Evolutionary conservation across 2,329 filamentous ascomycete genomes (phyloP).

Genomic region (Epichloe hybrida): DNA sequence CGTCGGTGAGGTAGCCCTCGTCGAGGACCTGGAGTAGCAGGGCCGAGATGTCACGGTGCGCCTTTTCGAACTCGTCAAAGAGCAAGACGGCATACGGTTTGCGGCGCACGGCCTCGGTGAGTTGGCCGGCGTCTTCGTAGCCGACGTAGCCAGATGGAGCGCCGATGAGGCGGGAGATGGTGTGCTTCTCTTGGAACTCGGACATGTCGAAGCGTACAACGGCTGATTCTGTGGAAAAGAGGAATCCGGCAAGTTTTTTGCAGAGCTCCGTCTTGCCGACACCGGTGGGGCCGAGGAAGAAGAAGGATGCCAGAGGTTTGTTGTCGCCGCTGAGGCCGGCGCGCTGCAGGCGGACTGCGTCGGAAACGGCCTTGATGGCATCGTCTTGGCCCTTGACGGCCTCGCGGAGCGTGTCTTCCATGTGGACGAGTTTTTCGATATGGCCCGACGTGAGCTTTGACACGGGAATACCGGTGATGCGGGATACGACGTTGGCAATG

Average conservation of each 20-base stretch:
- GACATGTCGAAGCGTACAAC: slow-evolving; percentile 95
- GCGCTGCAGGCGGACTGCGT: slow-evolving; percentile 86
- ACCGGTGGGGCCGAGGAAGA: slow-evolving; percentile 93
- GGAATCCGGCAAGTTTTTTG: slow-evolving; percentile 85
- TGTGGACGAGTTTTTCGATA: slow-evolving; percentile 85
- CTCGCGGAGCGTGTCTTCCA: slow-evolving; percentile 79
- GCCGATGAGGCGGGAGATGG: slow-evolving; percentile 82
- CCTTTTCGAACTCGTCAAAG: slow-evolving; percentile 97
- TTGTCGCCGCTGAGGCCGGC: slow-evolving; percentile 88
- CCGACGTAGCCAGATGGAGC: slow-evolving; percentile 90
- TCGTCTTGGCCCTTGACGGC: slow-evolving; percentile 89
- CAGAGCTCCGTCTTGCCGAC: slow-evolving; percentile 96
- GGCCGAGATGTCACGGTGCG: slow-evolving; percentile 86
- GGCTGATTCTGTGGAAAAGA: slow-evolving; percentile 84
- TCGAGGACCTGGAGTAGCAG: slow-evolving; percentile 88
- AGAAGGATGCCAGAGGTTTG: slow-evolving; percentile 82
- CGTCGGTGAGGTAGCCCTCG: slow-evolving; percentile 89
- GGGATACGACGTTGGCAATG: slow-evolving; percentile 81
- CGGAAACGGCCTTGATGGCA: slow-evolving; percentile 76
- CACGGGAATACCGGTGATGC: slow-evolving; percentile 84
- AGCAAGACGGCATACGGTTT: slow-evolving; percentile 92
- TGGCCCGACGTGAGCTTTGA: slow-evolving; percentile 87
- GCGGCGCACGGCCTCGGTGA: slow-evolving; percentile 86
- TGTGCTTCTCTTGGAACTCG: slow-evolving; percentile 96
- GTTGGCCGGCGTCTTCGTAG: slow-evolving; percentile 90